Evolutionary conservation across 257 asterid species (phyloP).

Genomic region (Misopates orontium): DNA sequence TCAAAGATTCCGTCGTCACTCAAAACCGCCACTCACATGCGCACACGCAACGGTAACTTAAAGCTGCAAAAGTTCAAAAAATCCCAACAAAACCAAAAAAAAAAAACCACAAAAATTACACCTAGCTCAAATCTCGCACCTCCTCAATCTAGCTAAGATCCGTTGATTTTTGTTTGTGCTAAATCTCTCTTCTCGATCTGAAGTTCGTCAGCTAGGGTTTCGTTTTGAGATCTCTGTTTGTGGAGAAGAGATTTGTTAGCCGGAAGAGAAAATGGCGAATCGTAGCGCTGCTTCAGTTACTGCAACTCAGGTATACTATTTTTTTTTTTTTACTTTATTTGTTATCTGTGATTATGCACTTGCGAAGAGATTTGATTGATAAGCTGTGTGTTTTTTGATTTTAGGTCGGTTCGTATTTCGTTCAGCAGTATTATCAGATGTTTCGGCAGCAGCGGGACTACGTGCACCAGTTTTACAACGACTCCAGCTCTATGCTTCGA

Average conservation of each 20-base stretch:
- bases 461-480: constrained; percentile 77
- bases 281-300: neutral
- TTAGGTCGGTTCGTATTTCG: constrained; percentile 87
- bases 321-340: neutral
- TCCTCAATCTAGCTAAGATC: too few relatives aligned
- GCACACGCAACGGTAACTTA: too few relatives aligned
- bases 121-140: too few relatives aligned
- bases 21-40: too few relatives aligned
- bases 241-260: too few relatives aligned
- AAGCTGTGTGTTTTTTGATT: neutral
- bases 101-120: too few relatives aligned
- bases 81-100: too few relatives aligned
- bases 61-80: too few relatives aligned
- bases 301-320: neutral
- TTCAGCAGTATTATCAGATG: constrained; percentile 74
- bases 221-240: too few relatives aligned
- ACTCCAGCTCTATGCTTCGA: constrained; percentile 62
- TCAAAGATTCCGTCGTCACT: too few relatives aligned
- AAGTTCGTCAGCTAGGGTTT: constrained; percentile 23
- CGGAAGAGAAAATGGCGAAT: constrained; percentile 17
- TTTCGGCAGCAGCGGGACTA: constrained; percentile 65
- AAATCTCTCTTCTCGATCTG: neutral
- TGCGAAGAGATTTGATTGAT: neutral
- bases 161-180: too few relatives aligned
- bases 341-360: too few relatives aligned